Evolutionary conservation across 179 eudicot species (phyloP).

Genomic region (Spinacia oleracea): DNA sequence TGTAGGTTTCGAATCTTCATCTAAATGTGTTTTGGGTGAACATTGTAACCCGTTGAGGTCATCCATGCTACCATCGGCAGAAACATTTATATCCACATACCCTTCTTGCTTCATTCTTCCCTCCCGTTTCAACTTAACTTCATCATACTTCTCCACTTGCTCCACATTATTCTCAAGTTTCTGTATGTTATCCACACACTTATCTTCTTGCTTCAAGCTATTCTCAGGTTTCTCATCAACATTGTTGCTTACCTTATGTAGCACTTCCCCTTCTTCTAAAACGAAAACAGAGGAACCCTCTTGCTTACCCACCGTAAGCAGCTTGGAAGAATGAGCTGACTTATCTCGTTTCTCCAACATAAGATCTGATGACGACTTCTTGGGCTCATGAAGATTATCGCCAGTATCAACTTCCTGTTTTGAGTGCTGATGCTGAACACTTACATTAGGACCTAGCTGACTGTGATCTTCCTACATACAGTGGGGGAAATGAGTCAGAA

Average conservation of each 20-base stretch:
- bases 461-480: constrained; percentile 41
- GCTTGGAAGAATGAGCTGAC: constrained; percentile 20
- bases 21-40: constrained; percentile 29
- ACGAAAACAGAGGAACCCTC: constrained; percentile 13
- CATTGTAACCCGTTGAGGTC: constrained; percentile 22
- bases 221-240: constrained; percentile 29
- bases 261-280: constrained; percentile 20
- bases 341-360: constrained; percentile 24
- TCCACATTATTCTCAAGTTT: constrained; percentile 29
- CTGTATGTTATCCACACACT: constrained; percentile 18
- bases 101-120: constrained; percentile 24
- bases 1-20: constrained; percentile 22
- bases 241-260: constrained; percentile 16
- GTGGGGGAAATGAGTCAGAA: background rate
- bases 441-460: constrained; percentile 22
- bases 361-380: constrained; percentile 18
- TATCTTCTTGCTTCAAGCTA: constrained; percentile 31
- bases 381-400: constrained; percentile 24
- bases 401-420: constrained; percentile 19
- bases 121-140: constrained; percentile 6
- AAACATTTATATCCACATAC: constrained; percentile 34
- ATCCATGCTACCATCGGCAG: constrained; percentile 29
- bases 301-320: constrained; percentile 18
- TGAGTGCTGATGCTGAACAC: constrained; percentile 22
- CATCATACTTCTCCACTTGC: constrained; percentile 22